Base-by-base conservation (phyloP, 139 green algal species). In the Raphidocelis subcapitata region DNA sequence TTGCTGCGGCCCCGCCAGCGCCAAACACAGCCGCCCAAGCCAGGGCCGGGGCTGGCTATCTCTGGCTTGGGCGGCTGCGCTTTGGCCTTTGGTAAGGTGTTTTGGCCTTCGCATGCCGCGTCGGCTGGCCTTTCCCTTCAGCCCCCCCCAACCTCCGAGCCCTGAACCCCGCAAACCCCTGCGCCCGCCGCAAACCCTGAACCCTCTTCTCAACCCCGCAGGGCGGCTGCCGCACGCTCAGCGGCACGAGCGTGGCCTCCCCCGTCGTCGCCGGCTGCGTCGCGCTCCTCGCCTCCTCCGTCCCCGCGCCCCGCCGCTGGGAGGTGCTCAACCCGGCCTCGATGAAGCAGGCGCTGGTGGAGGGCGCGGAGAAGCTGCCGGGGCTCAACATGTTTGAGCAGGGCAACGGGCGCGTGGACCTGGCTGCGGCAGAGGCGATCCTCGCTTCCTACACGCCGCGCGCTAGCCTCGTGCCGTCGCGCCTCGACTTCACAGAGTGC, bases 321-420 rank as follows among this genome's bases (percentile, higher is more conserved):
- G 70, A 69, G 60, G 67, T 97, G 24, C 84, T 99, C n/a, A 99
- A 99, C 88, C 96, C 96, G 0, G 96, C 91, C 1, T 90, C 80
- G 69, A 99, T 99, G 95, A 99, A 99, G 86, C 96, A 99, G 82
- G 93, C 92, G 1, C 85, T 99, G 64, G 85, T 99, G 62, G 93
- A 99, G 74, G 94, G 96, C 31, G 94, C 95, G 1, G 62, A 72
- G 26, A 67, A 73, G 44, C 84, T 99, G 56, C 63, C 76, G 0
- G 76, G 81, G 10, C 82, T 92, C 15, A 90, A 91, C 81, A 91
- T 97, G 55, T 97, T 92, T 59, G 94, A 98, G 77, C 82, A 91
- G 59, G 84, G 85, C 62, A 74, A 64, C 14, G 85, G 93, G 75
- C 61, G 80, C 65, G 75, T 97, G 51, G 84, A 92, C 75, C 79